phyloP scores from a whole-genome alignment of 2,329 filamentous ascomycete genomes.

The Tolypocladium paradoxum region DNA sequence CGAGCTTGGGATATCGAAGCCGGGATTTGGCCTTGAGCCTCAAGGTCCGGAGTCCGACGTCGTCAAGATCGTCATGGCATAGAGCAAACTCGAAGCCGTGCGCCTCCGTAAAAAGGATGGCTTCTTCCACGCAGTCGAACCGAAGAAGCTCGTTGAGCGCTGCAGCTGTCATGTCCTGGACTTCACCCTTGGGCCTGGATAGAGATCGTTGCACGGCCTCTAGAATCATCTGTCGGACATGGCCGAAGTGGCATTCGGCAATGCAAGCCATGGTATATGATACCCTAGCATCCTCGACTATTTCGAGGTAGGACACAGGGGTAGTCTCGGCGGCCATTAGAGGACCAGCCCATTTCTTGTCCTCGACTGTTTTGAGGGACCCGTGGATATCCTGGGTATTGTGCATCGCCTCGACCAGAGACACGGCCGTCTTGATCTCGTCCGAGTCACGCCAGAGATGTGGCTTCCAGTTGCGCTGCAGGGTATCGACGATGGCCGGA shows the following conservation, averaged over 20 bases:
- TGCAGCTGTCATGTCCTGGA: constrained; percentile 48
- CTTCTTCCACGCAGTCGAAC: constrained; percentile 58
- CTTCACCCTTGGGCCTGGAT: constrained; percentile 42
- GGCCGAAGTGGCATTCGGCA: constrained; percentile 55
- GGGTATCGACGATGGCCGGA: constrained; percentile 40
- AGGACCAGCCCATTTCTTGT: constrained; percentile 22
- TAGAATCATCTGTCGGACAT: constrained; percentile 47
- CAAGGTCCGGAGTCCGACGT: constrained; percentile 28
- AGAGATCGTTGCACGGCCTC: constrained; percentile 44
- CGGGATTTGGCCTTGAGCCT: constrained; percentile 31
- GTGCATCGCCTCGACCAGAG: constrained; percentile 49
- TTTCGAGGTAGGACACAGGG: constrained; percentile 46
- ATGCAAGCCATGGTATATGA: constrained; percentile 63
- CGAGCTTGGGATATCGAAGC: constrained; percentile 37
- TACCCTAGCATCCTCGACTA: constrained; percentile 43
- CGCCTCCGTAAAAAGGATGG: constrained; percentile 52
- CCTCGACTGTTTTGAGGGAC: constrained; percentile 38
- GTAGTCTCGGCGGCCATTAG: constrained; percentile 38
- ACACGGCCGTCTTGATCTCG: constrained; percentile 50
- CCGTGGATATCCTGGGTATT: constrained; percentile 47
- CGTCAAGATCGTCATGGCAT: constrained; percentile 20
- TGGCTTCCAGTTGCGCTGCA: constrained; percentile 47
- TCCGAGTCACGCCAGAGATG: constrained; percentile 43
- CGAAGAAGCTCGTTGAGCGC: constrained; percentile 46
- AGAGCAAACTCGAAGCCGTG: constrained; percentile 42